Percentiles rank a stretch among this genome's conserved stretches.
Evolutionary conservation across 2,329 filamentous ascomycete species (phyloP).

Genomic region (Pyrenochaeta sp.): DNA sequence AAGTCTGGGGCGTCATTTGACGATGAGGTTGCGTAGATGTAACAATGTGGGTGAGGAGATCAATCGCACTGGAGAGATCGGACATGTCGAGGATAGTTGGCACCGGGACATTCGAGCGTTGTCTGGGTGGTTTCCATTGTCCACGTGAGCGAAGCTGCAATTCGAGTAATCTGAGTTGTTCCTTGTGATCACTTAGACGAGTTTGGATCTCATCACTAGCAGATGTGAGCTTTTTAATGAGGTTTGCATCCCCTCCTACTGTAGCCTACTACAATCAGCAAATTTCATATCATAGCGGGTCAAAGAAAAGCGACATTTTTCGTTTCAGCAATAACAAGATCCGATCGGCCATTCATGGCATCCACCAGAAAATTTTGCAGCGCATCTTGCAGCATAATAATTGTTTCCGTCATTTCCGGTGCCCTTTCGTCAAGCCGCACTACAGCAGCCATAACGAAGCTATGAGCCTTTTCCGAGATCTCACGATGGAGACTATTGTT

Average conservation of each 20-base stretch:
- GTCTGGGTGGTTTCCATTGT: conserved; percentile 12
- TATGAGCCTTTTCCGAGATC: too few species aligned
- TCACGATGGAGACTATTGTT: too few species aligned
- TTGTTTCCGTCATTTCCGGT: too few species aligned
- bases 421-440: too few species aligned
- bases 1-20: conserved; percentile 6
- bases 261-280: neutral
- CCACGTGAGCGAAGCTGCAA: conserved; percentile 6
- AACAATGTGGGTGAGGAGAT: conserved; percentile 13
- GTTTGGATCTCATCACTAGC: neutral
- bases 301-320: too few species aligned
- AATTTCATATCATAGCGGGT: too few species aligned
- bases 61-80: conserved; percentile 17
- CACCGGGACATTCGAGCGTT: neutral
- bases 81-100: conserved; percentile 16
- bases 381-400: too few species aligned
- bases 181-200: conserved; percentile 1
- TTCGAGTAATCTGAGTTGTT: conserved; percentile 6
- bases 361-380: neutral
- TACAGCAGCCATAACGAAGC: too few species aligned
- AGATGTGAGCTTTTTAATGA: conserved; percentile 3
- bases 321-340: too few species aligned
- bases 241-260: neutral
- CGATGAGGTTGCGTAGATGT: neutral
- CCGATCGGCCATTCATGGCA: neutral